These are phyloP conservation scores for Sugiyamaella mastotermitis DNA, from an alignment of 805 yeast species.

Conservation along the genomic window DNA sequence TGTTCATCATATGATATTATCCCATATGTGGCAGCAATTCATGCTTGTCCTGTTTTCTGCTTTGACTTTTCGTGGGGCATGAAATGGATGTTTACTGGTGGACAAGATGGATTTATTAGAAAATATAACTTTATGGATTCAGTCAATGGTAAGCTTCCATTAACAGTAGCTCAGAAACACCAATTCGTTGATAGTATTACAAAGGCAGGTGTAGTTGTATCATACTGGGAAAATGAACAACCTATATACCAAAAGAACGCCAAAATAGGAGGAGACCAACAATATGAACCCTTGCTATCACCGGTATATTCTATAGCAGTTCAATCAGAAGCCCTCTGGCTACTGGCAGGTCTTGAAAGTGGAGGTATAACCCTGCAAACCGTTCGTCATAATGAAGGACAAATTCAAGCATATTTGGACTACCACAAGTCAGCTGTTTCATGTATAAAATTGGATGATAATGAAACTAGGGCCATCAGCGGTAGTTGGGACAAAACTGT, in stretches of 20 bases:
- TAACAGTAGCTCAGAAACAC: conserved; percentile 89
- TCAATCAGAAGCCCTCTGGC: conserved; percentile 77
- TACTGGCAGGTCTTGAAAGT: conserved; percentile 63
- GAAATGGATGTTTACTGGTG: conserved; percentile 87
- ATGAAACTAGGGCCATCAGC: conserved; percentile 60
- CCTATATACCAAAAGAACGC: conserved; percentile 46
- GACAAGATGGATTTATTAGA: conserved; percentile 90
- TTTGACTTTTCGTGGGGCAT: conserved; percentile 73
- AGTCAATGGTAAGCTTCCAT: conserved; percentile 76
- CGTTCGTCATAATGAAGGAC: conserved; percentile 76
- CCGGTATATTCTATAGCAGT: conserved; percentile 87
- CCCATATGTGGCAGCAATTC: conserved; percentile 87
- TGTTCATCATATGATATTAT: conserved; percentile 61
- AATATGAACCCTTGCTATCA: conserved; percentile 43
- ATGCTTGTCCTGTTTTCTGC: conserved; percentile 70
- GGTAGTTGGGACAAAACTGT: conserved; percentile 90
- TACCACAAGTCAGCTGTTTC: conserved; percentile 73
- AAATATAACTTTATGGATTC: conserved; percentile 83
- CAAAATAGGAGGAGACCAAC: conserved; percentile 32
- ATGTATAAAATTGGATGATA: conserved; percentile 53
- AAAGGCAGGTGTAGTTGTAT: conserved; percentile 73
- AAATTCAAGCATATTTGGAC: conserved; percentile 67
- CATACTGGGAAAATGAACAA: conserved; percentile 96
- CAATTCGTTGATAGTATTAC: conserved; percentile 79
- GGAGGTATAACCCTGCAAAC: conserved; percentile 89